A percentile compares a stretch with the other conserved stretches of the same genome.
Evolutionary conservation across 805 yeast species (phyloP).

Genomic region (Spathaspora arborariae): DNA sequence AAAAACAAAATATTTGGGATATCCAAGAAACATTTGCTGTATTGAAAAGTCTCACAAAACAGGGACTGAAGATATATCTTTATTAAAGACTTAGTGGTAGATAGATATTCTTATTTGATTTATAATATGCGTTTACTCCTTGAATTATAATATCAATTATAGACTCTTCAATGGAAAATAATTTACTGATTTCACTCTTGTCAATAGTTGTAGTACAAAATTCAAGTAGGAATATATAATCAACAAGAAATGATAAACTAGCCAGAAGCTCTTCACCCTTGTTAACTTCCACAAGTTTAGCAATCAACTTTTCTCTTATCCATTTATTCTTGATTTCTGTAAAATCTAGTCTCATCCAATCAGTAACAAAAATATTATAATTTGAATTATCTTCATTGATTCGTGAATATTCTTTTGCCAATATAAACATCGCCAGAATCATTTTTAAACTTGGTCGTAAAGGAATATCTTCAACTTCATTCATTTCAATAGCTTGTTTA

Average conservation of each 20-base stretch:
- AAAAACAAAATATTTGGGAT: conserved; percentile 61
- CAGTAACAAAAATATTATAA: neutral
- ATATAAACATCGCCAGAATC: conserved; percentile 2
- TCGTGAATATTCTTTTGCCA: neutral
- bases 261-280: neutral
- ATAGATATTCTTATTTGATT: conserved; percentile 21
- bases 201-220: conserved; percentile 1
- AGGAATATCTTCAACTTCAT: conserved; percentile 1
- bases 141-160: conserved; percentile 7
- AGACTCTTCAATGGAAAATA: conserved; percentile 6
- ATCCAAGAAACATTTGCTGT: conserved; percentile 41
- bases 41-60: conserved; percentile 37
- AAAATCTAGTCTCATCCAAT: conserved; percentile 14
- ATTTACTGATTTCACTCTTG: neutral
- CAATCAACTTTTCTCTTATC: conserved; percentile 16
- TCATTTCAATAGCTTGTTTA: neutral
- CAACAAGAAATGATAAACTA: conserved; percentile 1
- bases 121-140: conserved; percentile 25
- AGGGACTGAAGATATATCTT: conserved; percentile 49
- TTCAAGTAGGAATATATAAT: conserved; percentile 5
- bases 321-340: conserved; percentile 28
- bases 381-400: neutral
- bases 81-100: conserved; percentile 28
- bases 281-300: conserved; percentile 4
- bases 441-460: conserved; percentile 8